These are phyloP conservation scores for Aspergillus felis DNA, from an alignment of 2,329 filamentous ascomycete species.

Conservation along the genomic window DNA sequence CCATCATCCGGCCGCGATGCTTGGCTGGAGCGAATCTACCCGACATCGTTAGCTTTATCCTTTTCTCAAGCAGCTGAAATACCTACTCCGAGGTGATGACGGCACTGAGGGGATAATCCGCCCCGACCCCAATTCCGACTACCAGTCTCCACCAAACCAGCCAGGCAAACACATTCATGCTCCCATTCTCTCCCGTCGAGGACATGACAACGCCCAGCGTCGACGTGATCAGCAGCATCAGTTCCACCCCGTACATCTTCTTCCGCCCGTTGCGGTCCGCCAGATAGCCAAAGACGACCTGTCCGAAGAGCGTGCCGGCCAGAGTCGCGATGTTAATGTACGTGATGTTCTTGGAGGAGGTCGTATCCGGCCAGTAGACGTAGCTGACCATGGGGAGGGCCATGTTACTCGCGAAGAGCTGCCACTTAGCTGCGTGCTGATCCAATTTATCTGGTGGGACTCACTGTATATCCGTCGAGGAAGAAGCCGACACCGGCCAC, in stretches of 20 bases:
- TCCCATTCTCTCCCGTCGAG: constrained; percentile 40
- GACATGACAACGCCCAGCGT: constrained; percentile 47
- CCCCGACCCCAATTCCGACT: constrained; percentile 57
- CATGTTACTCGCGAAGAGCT: constrained; percentile 50
- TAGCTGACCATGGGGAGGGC: constrained; percentile 48
- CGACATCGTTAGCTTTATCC: constrained; percentile 1
- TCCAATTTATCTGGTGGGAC: neutral
- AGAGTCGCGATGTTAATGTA: constrained; percentile 47
- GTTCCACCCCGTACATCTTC: constrained; percentile 50
- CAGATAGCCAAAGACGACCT: constrained; percentile 45
- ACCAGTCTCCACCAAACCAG: constrained; percentile 47
- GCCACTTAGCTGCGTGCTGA: neutral
- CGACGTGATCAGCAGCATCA: constrained; percentile 45
- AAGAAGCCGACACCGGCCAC: constrained; percentile 50
- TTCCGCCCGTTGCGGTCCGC: constrained; percentile 48
- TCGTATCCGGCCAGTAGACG: constrained; percentile 45
- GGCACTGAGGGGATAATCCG: constrained; percentile 64
- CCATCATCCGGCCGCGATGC: constrained; percentile 64
- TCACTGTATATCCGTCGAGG: constrained; percentile 44
- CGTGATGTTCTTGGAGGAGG: constrained; percentile 31
- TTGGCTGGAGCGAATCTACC: constrained; percentile 50
- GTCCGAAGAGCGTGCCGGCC: constrained; percentile 45
- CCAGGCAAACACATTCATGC: constrained; percentile 45
- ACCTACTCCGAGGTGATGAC: constrained; percentile 65
- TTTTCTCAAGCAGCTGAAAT: neutral